A percentile compares a stretch with the other conserved stretches of the same genome.
Evolutionary conservation across 306 rosid species (phyloP).

Genomic region (Arachis stenosperma): DNA sequence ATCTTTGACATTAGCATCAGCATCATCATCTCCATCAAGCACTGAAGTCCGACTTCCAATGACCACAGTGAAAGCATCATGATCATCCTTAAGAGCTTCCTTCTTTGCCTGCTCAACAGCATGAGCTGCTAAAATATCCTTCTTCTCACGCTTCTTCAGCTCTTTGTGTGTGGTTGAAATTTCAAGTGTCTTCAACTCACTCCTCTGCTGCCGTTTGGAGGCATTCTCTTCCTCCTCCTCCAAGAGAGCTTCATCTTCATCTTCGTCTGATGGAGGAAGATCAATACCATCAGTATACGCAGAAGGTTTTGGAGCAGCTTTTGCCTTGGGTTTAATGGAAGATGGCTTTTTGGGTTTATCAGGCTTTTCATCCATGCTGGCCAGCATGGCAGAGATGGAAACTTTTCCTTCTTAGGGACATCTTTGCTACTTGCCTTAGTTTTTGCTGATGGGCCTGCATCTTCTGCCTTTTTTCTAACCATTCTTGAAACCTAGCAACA

Average conservation of each 20-base stretch:
- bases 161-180: slow-evolving; percentile 52
- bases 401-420: slow-evolving; percentile 42
- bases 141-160: slow-evolving; percentile 63
- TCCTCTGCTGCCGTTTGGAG: slow-evolving; percentile 40
- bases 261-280: slow-evolving; percentile 74
- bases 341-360: slow-evolving; percentile 51
- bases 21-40: slow-evolving; percentile 66
- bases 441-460: slow-evolving; percentile 32
- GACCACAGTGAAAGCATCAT: slow-evolving; percentile 79
- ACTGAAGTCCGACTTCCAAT: slow-evolving; percentile 65
- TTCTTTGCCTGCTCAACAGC: slow-evolving; percentile 57
- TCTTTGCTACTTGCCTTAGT: slow-evolving; percentile 36
- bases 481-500: slow-evolving; percentile 23
- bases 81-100: slow-evolving; percentile 72
- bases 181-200: slow-evolving; percentile 47
- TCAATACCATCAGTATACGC: slow-evolving; percentile 59
- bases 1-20: slow-evolving; percentile 66
- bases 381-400: slow-evolving; percentile 47
- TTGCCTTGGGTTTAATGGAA: slow-evolving; percentile 48
- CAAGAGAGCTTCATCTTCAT: slow-evolving; percentile 51
- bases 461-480: slow-evolving; percentile 46
- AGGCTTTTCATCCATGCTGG: slow-evolving; percentile 46
- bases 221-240: slow-evolving; percentile 38
- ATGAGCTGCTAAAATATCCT: slow-evolving; percentile 59
- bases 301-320: slow-evolving; percentile 51